Evolutionary conservation across 1,284 basidiomycete genomes (phyloP).

Genomic region (Cryptococcus sp.): DNA sequence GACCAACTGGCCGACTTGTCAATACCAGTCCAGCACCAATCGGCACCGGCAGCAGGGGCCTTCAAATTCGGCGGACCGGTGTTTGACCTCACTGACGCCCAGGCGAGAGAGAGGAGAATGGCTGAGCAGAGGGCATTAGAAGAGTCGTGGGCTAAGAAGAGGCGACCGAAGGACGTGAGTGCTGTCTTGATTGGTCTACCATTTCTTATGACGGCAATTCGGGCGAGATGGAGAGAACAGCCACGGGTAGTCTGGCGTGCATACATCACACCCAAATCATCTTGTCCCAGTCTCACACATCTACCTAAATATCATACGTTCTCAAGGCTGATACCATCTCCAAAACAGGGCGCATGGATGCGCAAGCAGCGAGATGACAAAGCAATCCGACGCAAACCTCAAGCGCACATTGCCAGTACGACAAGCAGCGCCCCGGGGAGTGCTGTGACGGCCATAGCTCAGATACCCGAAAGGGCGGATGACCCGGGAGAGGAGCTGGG

Average conservation of each 20-base stretch:
- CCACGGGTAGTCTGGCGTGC: too few relatives aligned
- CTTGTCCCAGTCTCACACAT: too few relatives aligned
- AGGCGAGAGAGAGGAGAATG: constrained; percentile 27
- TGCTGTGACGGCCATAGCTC: not conserved
- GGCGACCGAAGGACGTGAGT: constrained; percentile 53
- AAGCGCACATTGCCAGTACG: too few relatives aligned
- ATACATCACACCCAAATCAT: too few relatives aligned
- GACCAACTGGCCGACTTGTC: not conserved
- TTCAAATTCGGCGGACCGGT: constrained; percentile 42
- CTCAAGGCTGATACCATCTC: not conserved
- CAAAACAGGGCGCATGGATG: constrained; percentile 48
- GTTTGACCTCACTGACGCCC: constrained; percentile 30
- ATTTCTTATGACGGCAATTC: too few relatives aligned
- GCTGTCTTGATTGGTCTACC: not conserved
- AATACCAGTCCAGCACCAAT: not conserved
- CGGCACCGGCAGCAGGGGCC: constrained; percentile 1
- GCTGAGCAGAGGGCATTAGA: constrained; percentile 45
- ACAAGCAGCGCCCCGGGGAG: too few relatives aligned
- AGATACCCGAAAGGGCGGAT: constrained; percentile 2
- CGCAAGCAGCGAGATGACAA: constrained; percentile 44
- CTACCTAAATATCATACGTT: not conserved
- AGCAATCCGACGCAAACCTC: constrained; percentile 24
- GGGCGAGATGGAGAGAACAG: too few relatives aligned
- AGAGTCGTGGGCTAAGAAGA: constrained; percentile 43
- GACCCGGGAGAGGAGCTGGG: not conserved